Conservation (phyloP, 2,329 filamentous ascomycete species). For the Penicillium sclerotigenum region DNA sequence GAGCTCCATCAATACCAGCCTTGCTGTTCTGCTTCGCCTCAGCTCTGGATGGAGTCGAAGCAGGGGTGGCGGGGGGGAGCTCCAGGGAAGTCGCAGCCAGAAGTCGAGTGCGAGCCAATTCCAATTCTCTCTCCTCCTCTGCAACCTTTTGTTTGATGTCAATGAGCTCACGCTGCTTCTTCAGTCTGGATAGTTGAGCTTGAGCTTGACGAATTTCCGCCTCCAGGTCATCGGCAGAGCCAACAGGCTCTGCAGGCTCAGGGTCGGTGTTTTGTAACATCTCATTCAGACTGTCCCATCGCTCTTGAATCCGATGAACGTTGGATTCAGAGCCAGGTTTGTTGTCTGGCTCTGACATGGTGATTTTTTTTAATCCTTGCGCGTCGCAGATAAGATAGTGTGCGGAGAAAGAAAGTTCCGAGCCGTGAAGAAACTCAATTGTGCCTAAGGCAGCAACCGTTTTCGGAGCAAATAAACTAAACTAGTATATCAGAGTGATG, state of each 20-base stretch:
- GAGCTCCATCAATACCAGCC: background rate
- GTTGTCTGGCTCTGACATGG: background rate
- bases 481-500: background rate
- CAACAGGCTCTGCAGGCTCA: background rate
- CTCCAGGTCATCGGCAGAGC: constrained; percentile 5
- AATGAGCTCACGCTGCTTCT: constrained; percentile 10
- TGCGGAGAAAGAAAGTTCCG: background rate
- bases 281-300: constrained; percentile 4
- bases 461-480: background rate
- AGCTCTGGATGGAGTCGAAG: background rate
- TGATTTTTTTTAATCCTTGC: constrained; percentile 2
- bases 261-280: background rate
- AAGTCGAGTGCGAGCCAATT: constrained; percentile 4
- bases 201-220: constrained; percentile 6
- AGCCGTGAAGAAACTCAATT: background rate
- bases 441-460: background rate
- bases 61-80: background rate
- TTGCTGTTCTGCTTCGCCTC: background rate
- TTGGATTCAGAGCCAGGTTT: background rate
- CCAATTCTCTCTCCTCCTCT: constrained; percentile 1
- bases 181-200: constrained; percentile 4
- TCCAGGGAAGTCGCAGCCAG: background rate
- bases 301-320: background rate
- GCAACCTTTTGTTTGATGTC: constrained; percentile 10
- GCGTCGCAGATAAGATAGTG: constrained; percentile 1